Evolutionary conservation across 2,329 filamentous ascomycete genomes (phyloP).

Genomic region (Aspergillus hiratsukae): DNA sequence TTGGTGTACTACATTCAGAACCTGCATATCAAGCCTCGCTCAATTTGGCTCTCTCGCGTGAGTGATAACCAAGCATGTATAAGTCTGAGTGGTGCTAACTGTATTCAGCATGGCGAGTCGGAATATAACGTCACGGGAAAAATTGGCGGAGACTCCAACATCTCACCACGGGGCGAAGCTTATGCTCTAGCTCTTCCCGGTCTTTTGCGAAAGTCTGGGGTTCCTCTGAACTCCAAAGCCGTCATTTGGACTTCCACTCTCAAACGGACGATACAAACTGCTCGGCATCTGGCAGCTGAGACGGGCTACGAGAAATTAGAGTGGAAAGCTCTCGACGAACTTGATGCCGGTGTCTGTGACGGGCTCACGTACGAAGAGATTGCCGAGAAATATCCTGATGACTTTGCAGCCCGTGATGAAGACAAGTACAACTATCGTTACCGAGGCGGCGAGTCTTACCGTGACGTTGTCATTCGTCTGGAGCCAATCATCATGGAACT

Average conservation of each 20-base stretch:
- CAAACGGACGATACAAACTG: conserved; percentile 84
- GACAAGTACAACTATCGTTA: conserved; percentile 99
- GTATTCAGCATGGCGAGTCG: conserved; percentile 79
- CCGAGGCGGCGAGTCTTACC: conserved; percentile 90
- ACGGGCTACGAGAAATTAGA: conserved; percentile 81
- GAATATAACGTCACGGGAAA: conserved; percentile 84
- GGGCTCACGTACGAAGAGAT: conserved; percentile 96
- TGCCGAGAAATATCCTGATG: conserved; percentile 82
- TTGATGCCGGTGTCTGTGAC: conserved; percentile 94
- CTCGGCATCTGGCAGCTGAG: conserved; percentile 70
- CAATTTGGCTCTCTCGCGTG: conserved; percentile 92
- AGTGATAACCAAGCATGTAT: conserved; percentile 32
- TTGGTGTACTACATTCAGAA: conserved; percentile 99
- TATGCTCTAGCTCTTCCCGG: conserved; percentile 83
- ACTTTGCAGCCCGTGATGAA: conserved; percentile 91
- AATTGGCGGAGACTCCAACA: conserved; percentile 85
- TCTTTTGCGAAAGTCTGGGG: conserved; percentile 78
- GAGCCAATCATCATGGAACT: conserved; percentile 99
- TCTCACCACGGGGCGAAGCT: conserved; percentile 80
- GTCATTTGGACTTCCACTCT: conserved; percentile 74
- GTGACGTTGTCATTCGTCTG: conserved; percentile 93
- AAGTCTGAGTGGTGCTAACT: conserved; percentile 14
- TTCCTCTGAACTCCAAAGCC: conserved; percentile 61
- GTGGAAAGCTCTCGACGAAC: conserved; percentile 97
- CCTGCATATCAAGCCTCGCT: conserved; percentile 91